These are phyloP conservation scores for Carex sylvatica DNA, from an alignment of 202 grass and related monocot genomes.

Conservation along the genomic window DNA sequence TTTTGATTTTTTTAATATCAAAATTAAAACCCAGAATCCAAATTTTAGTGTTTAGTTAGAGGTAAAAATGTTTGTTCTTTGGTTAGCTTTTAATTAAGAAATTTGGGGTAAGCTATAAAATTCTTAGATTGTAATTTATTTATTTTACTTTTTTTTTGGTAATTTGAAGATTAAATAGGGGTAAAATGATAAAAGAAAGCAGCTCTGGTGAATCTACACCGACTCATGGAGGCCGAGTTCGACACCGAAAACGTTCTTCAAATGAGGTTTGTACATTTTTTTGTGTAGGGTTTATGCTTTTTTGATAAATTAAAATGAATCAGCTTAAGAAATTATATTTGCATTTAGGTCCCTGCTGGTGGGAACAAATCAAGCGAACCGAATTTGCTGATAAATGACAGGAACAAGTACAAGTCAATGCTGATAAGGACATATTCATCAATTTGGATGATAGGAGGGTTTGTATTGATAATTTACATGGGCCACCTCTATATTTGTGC, in stretches of 20 bases:
- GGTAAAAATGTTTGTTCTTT: neutral
- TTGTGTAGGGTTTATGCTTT: neutral
- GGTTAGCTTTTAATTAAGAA: neutral
- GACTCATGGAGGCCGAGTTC: conserved; percentile 48
- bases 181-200: conserved; percentile 54
- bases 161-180: conserved; percentile 16
- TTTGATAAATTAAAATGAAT: neutral
- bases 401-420: conserved; percentile 89
- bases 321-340: neutral
- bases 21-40: neutral
- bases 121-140: neutral
- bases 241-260: conserved; percentile 64
- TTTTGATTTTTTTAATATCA: neutral
- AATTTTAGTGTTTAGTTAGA: neutral
- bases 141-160: neutral
- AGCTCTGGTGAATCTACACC: conserved; percentile 38
- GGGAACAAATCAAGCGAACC: conserved; percentile 46
- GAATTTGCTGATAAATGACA: conserved; percentile 63
- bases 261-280: conserved; percentile 43
- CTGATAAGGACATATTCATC: conserved; percentile 82
- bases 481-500: conserved; percentile 86
- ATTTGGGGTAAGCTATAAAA: neutral
- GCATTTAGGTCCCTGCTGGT: conserved; percentile 44
- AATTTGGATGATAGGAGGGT: conserved; percentile 76
- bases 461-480: conserved; percentile 77